A percentile compares a stretch with the other conserved stretches of the same genome.
Conservation (phyloP, 805 yeast genomes). For the Metschnikowia cerradonensis region DNA sequence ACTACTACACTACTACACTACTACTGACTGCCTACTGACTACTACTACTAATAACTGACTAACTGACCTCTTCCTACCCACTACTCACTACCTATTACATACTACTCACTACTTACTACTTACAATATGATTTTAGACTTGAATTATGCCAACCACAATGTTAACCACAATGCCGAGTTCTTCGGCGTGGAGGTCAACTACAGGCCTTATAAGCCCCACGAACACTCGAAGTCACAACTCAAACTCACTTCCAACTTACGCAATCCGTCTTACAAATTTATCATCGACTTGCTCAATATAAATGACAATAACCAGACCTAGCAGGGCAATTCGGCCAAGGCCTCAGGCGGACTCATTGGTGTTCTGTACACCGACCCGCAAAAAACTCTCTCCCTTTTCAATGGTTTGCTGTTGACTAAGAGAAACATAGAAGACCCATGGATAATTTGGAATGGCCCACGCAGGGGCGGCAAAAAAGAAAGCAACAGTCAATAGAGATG, state of each 20-base stretch:
- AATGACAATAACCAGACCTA: constrained; percentile 45
- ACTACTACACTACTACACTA: too few species aligned
- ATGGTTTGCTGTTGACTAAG: constrained; percentile 59
- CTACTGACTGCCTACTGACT: too few species aligned
- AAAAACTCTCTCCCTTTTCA: constrained; percentile 25
- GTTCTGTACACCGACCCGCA: constrained; percentile 29
- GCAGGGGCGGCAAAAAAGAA: too few species aligned
- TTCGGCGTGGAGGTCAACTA: constrained; percentile 46
- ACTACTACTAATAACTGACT: too few species aligned
- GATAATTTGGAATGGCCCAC: too few species aligned
- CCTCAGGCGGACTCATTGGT: constrained; percentile 51
- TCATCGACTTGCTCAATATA: constrained; percentile 28
- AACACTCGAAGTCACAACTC: constrained; percentile 43
- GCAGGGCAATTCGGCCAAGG: constrained; percentile 54
- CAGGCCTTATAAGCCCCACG: constrained; percentile 51
- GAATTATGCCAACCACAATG: constrained; percentile 40
- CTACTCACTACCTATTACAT: too few species aligned
- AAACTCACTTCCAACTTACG: constrained; percentile 43
- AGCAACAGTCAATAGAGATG: too few species aligned
- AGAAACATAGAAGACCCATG: too few species aligned
- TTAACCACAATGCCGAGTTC: constrained; percentile 49
- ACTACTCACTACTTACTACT: too few species aligned
- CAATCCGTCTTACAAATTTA: constrained; percentile 42
- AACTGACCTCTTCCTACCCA: too few species aligned
- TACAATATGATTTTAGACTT: constrained; percentile 34